These are phyloP conservation scores for Salix dunnii DNA, from an alignment of 345 rosid species.

Conservation along the genomic window DNA sequence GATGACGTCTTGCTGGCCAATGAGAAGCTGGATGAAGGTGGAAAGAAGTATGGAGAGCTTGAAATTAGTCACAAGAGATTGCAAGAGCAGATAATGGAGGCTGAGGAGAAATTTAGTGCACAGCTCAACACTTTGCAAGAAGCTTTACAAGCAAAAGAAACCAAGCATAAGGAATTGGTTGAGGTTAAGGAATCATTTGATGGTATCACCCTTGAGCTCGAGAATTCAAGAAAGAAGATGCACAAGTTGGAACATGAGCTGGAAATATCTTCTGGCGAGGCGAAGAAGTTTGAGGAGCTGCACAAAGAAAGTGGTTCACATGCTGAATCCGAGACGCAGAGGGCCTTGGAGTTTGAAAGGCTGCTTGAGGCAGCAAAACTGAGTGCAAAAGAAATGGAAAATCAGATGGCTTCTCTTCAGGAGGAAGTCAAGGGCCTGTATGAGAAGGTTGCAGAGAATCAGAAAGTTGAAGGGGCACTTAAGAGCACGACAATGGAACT, in stretches of 20 bases:
- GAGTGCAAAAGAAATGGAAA: slow-evolving; percentile 62
- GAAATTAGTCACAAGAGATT: slow-evolving; percentile 55
- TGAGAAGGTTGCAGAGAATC: slow-evolving; percentile 59
- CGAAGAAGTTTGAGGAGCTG: slow-evolving; percentile 74
- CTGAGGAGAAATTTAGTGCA: slow-evolving; percentile 52
- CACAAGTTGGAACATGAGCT: slow-evolving; percentile 63
- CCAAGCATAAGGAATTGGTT: slow-evolving; percentile 63
- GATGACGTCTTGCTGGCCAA: slow-evolving; percentile 51
- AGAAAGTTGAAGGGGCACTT: slow-evolving; percentile 69
- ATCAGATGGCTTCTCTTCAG: slow-evolving; percentile 48
- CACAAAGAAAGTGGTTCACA: slow-evolving; percentile 68
- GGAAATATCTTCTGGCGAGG: slow-evolving; percentile 51
- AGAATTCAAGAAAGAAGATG: slow-evolving; percentile 59
- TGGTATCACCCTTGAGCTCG: slow-evolving; percentile 58
- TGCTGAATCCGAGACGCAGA: slow-evolving; percentile 72
- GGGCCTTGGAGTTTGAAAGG: slow-evolving; percentile 72
- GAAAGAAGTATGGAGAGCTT: slow-evolving; percentile 60
- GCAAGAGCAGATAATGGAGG: slow-evolving; percentile 64
- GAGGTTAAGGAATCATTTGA: slow-evolving; percentile 76
- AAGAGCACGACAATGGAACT: slow-evolving; percentile 55
- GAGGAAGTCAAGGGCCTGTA: slow-evolving; percentile 68
- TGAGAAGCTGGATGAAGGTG: slow-evolving; percentile 55
- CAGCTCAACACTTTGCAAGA: slow-evolving; percentile 61
- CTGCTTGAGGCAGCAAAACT: slow-evolving; percentile 58
- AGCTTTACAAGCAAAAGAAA: slow-evolving; percentile 63